These are phyloP conservation scores for Candida koratica DNA, from an alignment of 805 yeast genomes.

Conservation along the genomic window DNA sequence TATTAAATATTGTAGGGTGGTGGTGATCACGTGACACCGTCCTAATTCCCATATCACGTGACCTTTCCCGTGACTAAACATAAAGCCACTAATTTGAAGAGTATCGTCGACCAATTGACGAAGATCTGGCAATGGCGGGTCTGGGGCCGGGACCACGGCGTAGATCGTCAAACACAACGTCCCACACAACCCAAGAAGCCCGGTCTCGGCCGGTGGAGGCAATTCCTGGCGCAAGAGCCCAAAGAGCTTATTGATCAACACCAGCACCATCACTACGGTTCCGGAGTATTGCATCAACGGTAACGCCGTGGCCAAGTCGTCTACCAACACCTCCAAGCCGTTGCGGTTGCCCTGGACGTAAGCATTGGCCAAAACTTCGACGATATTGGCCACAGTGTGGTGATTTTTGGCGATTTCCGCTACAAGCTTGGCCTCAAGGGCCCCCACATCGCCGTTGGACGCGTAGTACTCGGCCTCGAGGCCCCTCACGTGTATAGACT, in stretches of 20 bases:
- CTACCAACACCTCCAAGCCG: conserved; percentile 7
- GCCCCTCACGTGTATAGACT: conserved; percentile 1
- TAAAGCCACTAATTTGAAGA: background rate
- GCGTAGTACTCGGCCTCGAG: background rate
- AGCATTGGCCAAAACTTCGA: background rate
- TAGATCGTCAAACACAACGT: conserved; percentile 1
- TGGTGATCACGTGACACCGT: background rate
- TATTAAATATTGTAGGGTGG: background rate
- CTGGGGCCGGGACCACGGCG: conserved; percentile 9
- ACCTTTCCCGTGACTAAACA: background rate
- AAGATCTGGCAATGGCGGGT: too few species aligned
- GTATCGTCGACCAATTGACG: too few species aligned
- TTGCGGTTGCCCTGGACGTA: conserved; percentile 1
- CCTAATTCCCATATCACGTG: background rate
- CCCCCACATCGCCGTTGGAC: background rate
- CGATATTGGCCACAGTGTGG: background rate
- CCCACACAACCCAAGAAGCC: conserved; percentile 9
- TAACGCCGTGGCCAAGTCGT: conserved; percentile 1
- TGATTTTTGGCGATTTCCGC: background rate
- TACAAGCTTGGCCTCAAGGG: background rate
- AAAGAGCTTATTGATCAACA: background rate
- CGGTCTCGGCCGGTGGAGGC: conserved; percentile 8
- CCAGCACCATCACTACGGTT: background rate
- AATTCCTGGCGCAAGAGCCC: background rate
- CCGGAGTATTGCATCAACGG: conserved; percentile 2